These are phyloP conservation scores for Ophiostoma perfectum DNA, from an alignment of 2,329 filamentous ascomycete species.

Conservation along the genomic window DNA sequence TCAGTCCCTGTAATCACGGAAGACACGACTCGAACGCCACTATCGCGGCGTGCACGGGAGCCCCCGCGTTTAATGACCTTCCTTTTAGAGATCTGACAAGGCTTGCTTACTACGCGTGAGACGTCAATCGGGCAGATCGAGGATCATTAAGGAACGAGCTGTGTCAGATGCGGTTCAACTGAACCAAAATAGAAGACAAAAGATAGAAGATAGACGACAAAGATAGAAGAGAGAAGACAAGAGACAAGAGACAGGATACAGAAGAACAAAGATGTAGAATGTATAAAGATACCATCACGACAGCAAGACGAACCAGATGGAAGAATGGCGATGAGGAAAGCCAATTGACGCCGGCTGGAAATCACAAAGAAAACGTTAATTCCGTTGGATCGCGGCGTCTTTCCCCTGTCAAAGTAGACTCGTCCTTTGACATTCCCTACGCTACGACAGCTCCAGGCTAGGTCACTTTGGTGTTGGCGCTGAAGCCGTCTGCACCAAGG, in stretches of 20 bases:
- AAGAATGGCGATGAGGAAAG: background rate
- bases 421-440: background rate
- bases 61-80: background rate
- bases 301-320: constrained; percentile 4
- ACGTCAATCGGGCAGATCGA: background rate
- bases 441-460: background rate
- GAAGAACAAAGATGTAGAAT: background rate
- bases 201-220: background rate
- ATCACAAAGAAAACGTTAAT: background rate
- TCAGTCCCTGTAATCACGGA: background rate
- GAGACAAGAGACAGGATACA: background rate
- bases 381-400: too few species aligned
- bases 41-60: background rate
- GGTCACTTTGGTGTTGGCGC: background rate
- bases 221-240: background rate
- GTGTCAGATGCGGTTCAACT: too few species aligned
- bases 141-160: background rate
- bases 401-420: background rate
- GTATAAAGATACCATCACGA: background rate
- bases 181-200: background rate
- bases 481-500: background rate
- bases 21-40: background rate
- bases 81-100: constrained; percentile 1
- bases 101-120: background rate
- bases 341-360: background rate